Conservation (phyloP, 208 protist genomes). For the Trypanosoma cruzi region DNA sequence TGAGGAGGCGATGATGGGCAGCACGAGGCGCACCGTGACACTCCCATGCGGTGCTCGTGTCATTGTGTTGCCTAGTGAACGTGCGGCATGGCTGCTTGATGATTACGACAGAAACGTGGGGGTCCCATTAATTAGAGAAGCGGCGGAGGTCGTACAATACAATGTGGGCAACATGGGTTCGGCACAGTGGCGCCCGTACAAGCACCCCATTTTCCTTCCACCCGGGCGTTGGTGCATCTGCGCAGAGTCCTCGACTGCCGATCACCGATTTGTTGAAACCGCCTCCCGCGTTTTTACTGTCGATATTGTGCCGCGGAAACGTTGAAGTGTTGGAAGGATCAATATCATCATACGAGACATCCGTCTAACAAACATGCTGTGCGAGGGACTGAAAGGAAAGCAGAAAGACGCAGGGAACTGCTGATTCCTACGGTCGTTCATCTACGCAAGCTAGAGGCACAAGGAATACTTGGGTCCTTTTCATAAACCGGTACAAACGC, state of each 20-base stretch:
- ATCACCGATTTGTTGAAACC: slow-evolving; percentile 38
- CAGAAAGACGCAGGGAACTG: too few species aligned
- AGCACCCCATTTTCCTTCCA: slow-evolving; percentile 55
- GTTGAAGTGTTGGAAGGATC: background rate
- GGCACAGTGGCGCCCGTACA: slow-evolving; percentile 56
- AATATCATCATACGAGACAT: background rate
- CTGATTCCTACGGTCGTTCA: background rate
- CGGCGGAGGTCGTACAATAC: slow-evolving; percentile 33
- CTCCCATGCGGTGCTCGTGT: slow-evolving; percentile 20
- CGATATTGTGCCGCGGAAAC: slow-evolving; percentile 33
- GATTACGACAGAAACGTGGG: background rate
- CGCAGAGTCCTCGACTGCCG: slow-evolving; percentile 41
- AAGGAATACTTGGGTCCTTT: background rate
- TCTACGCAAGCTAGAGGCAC: background rate
- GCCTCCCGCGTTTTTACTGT: slow-evolving; percentile 75
- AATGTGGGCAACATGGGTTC: slow-evolving; percentile 55
- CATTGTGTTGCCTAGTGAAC: slow-evolving; percentile 31
- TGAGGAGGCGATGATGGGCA: slow-evolving; percentile 33
- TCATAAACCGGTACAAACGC: background rate
- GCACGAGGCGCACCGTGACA: slow-evolving; percentile 1
- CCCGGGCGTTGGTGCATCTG: slow-evolving; percentile 82
- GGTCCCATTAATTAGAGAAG: background rate
- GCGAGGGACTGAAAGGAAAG: too few species aligned
- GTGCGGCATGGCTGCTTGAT: slow-evolving; percentile 22
- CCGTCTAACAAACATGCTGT: background rate